phyloP scores from a whole-genome alignment of 768 basidiomycete species.

The Fistulinella prunicolor region DNA sequence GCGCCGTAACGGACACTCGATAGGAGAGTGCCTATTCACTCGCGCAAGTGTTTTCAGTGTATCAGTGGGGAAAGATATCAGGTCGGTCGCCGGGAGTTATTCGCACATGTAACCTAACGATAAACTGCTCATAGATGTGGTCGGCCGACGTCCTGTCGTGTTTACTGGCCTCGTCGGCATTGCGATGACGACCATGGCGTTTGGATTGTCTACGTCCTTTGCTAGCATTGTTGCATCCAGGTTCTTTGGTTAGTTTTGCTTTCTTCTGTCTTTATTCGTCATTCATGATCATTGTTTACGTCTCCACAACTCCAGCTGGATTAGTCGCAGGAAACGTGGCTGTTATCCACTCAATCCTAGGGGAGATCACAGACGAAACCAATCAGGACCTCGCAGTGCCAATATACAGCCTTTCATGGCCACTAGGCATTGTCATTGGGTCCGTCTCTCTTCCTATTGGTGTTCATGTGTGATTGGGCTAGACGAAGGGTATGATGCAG shows the following conservation, averaged over 20 bases:
- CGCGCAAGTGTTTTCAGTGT: constrained; percentile 56
- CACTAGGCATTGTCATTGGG: constrained; percentile 55
- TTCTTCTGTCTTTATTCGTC: neutral
- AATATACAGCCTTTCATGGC: constrained; percentile 57
- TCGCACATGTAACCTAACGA: neutral
- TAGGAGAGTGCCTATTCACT: constrained; percentile 65
- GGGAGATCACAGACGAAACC: constrained; percentile 59
- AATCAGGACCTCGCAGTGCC: constrained; percentile 60
- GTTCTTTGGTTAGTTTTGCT: constrained; percentile 41
- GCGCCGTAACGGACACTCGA: neutral
- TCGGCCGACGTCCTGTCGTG: constrained; percentile 63
- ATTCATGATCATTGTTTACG: neutral
- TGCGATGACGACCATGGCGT: constrained; percentile 45
- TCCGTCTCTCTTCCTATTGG: constrained; percentile 16
- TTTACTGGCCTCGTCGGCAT: constrained; percentile 50
- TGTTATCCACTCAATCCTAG: constrained; percentile 57
- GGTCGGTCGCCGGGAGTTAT: constrained; percentile 30
- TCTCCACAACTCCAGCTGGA: constrained; percentile 43
- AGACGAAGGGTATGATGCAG: neutral
- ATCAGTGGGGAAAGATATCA: constrained; percentile 59
- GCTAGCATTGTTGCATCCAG: constrained; percentile 47
- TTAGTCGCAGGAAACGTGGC: constrained; percentile 58
- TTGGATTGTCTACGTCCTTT: constrained; percentile 57
- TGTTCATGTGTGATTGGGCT: neutral
- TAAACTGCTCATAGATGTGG: constrained; percentile 37